Base-by-base conservation (phyloP, 2,329 filamentous ascomycete species). In the Davidsoniella neocaledoniae region DNA sequence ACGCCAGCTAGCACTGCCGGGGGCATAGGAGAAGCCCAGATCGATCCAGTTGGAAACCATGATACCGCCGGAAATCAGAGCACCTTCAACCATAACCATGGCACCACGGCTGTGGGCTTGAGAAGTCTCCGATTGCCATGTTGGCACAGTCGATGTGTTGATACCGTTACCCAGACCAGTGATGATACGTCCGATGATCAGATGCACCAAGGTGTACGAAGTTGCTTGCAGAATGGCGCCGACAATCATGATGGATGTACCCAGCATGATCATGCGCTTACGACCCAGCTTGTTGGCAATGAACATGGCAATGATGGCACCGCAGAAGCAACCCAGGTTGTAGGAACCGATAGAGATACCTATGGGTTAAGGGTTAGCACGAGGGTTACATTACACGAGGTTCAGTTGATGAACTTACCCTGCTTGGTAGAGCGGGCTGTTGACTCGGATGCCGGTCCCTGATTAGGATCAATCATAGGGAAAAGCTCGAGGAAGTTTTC, bases 281-380 rank as follows among this genome's bases (percentile, higher is more conserved):
- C 78, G 71, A 10, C 78, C 78, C 46, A 79, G 70, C 21, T 68
- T 66, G 56, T 82, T 78, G 62, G 77, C 77, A 10, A 77, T 76
- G 56, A 80, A 81, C 21, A 77, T 79, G 52, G 75, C 76, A 57
- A 78, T 76, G 58, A 81, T 74, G 17, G 76, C 76, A 9, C 77
- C 77, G 50, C 79, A 66, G 46, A 77, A 74, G 61, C 76, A 79
- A 10, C 76, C 76, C n/a, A 77, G 57, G 57, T 76, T 75, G 60
- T 77, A 77, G 4, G 68, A 69, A 6, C 72, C 73, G 16, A 77
- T 68, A 5, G 72, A 64, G 43, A 76, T 74, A 33, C 70, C 70
- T 48, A 33, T 25, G 14, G 5, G 44, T 38, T 17, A 38, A 48
- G 10, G 8, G 7, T 43, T 14, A 25, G n/a, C 12, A 21, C 12